Base-by-base conservation (phyloP, 805 yeast species). In the Candida qinlingensis region DNA sequence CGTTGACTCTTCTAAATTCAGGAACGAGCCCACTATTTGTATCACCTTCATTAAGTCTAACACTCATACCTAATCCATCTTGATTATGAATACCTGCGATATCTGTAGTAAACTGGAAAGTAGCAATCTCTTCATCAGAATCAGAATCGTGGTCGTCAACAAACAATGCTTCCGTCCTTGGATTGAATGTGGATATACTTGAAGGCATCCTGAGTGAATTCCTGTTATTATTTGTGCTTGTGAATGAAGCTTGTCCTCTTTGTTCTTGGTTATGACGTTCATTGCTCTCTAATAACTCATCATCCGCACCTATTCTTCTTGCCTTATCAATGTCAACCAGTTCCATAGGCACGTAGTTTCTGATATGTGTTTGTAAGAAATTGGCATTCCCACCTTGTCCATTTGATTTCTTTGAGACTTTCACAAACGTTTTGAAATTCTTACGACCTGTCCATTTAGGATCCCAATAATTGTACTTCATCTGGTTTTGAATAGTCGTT, bases 401-500 rank as follows among this genome's bases (percentile, higher is more conserved):
- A 7, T 45, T 44, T 3, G 40, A 9, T 31, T 49, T 51, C 12
- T 54, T 56, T 47, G 62, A 49, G 28, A 52, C 54, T 44, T 71
- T 71, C 3, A 61, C 63, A 58, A 74, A 74, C 5, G 51, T 60
- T 46, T 74, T 74, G 51, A 67, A 73, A 51, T 73, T 72, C 49
- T 65, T 71, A 10, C 75, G 52, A 1, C 59, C 62, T 25, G 54
- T 46, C 68, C 71, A 64, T 13, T 53, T 54, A 1, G 52, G 48
- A 37, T 51, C 49, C 52, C 52, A 49, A 26, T 44, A 37, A 11
- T 33, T 40, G 11, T 33, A 30, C 5, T 34, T 47, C 31, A 39
- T 43, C 37, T 47, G 50, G 25, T 47, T 39, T 37, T 47, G 47
- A 9, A 47, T 26, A 3, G 50, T 48, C 29, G 50, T 39, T 36